phyloP scores from a whole-genome alignment of 2,329 filamentous ascomycete genomes.

The Alternaria tenuissima region DNA sequence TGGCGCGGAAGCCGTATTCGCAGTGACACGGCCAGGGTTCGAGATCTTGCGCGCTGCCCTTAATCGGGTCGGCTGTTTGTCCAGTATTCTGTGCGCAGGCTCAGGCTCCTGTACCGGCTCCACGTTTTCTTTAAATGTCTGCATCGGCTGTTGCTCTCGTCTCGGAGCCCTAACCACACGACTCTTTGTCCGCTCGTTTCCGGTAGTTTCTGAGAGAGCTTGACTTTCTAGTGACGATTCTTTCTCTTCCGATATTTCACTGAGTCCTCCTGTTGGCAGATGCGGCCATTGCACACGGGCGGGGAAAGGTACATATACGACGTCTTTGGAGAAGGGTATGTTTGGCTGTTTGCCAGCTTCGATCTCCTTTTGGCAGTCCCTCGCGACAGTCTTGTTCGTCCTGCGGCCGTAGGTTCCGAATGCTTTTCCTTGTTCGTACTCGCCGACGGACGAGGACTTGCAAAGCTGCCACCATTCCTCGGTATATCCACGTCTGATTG shows the following conservation, averaged over 20 bases:
- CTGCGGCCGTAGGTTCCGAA: slow-evolving; percentile 59
- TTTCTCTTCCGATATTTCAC: slow-evolving; percentile 53
- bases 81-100: slow-evolving; percentile 36
- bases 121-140: slow-evolving; percentile 49
- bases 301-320: slow-evolving; percentile 58
- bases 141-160: slow-evolving; percentile 37
- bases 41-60: slow-evolving; percentile 48
- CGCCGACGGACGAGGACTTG: slow-evolving; percentile 60
- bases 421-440: slow-evolving; percentile 55
- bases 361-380: slow-evolving; percentile 60
- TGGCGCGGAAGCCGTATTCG: slow-evolving; percentile 39
- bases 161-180: slow-evolving; percentile 32
- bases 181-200: slow-evolving; percentile 52
- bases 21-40: slow-evolving; percentile 44
- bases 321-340: slow-evolving; percentile 59
- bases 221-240: slow-evolving; percentile 50
- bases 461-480: slow-evolving; percentile 62
- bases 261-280: slow-evolving; percentile 41
- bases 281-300: slow-evolving; percentile 50
- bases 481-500: slow-evolving; percentile 57
- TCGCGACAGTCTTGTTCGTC: slow-evolving; percentile 58
- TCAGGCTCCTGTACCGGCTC: slow-evolving; percentile 43
- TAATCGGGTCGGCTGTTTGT: slow-evolving; percentile 49
- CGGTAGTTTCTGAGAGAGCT: slow-evolving; percentile 55
- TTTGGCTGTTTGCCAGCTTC: slow-evolving; percentile 57